Percentiles rank a stretch among this genome's conserved stretches.
phyloP scores from a whole-genome alignment of 495 filamentous ascomycete genomes.

The Aspergillus affinis region DNA sequence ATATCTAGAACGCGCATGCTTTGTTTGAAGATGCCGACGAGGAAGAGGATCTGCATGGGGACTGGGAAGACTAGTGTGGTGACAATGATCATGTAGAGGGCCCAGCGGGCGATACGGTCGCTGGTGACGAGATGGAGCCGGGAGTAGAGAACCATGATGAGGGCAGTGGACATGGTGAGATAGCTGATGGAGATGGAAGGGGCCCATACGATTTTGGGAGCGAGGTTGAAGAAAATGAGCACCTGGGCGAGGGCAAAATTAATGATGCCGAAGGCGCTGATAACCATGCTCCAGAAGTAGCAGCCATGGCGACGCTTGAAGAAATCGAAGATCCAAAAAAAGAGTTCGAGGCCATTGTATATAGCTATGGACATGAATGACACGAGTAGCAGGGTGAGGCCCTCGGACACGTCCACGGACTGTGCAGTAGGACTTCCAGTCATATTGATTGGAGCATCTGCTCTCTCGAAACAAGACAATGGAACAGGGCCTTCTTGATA shows the following conservation, averaged over 20 bases:
- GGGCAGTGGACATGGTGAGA: constrained; percentile 37
- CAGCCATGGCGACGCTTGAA: constrained; percentile 40
- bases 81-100: constrained; percentile 37
- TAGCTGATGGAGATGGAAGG: constrained; percentile 30
- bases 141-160: constrained; percentile 40
- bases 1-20: constrained; percentile 21
- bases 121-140: constrained; percentile 39
- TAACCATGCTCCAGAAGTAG: constrained; percentile 46
- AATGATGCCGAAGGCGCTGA: constrained; percentile 28
- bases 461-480: background rate
- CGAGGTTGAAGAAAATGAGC: constrained; percentile 30
- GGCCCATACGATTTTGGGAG: constrained; percentile 21
- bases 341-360: constrained; percentile 42
- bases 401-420: constrained; percentile 11
- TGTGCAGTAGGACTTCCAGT: constrained; percentile 16
- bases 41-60: constrained; percentile 28
- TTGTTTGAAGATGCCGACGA: constrained; percentile 28
- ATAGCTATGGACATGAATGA: constrained; percentile 33
- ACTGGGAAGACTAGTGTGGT: constrained; percentile 29
- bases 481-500: background rate
- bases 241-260: constrained; percentile 29
- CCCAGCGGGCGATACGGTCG: constrained; percentile 18
- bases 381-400: constrained; percentile 29
- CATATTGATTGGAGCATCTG: background rate
- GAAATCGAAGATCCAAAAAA: constrained; percentile 37